phyloP scores from a whole-genome alignment of 2,329 filamentous ascomycete genomes.

The Gaeumannomyces tritici region DNA sequence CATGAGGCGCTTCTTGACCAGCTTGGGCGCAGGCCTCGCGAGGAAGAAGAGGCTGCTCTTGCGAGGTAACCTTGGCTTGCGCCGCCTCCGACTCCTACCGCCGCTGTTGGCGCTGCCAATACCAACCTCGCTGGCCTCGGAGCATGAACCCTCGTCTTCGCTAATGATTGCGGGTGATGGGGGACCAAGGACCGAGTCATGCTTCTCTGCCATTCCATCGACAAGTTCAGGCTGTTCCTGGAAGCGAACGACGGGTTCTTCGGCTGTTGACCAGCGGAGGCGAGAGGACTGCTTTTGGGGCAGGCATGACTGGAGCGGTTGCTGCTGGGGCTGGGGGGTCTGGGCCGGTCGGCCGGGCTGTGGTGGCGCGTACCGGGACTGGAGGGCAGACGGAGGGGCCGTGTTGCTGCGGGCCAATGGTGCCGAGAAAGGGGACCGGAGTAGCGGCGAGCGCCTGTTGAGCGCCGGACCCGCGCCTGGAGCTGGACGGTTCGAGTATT shows the following conservation, averaged over 20 bases:
- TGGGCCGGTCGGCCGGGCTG: not conserved
- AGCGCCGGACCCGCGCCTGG: conserved; percentile 21
- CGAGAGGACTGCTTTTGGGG: not conserved
- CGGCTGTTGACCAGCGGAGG: not conserved
- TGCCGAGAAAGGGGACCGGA: conserved; percentile 31
- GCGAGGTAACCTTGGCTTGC: conserved; percentile 21
- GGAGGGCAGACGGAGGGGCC: conserved; percentile 5
- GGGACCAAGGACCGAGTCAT: conserved; percentile 8
- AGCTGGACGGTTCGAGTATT: conserved; percentile 36
- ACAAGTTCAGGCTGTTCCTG: conserved; percentile 20
- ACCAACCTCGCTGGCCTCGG: conserved; percentile 32
- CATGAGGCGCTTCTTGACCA: conserved; percentile 54
- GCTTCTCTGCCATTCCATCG: conserved; percentile 13
- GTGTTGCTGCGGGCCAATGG: conserved; percentile 16
- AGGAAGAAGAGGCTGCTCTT: conserved; percentile 56
- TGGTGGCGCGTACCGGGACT: not conserved
- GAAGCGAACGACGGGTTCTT: conserved; percentile 36
- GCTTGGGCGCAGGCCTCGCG: conserved; percentile 55
- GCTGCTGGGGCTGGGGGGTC: not conserved
- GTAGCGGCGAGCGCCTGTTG: conserved; percentile 25
- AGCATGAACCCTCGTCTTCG: conserved; percentile 39
- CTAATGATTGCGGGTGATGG: conserved; percentile 22
- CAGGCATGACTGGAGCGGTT: conserved; percentile 1
- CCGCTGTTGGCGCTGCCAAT: conserved; percentile 19
- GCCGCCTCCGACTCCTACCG: not conserved